Conservation (phyloP, 495 filamentous ascomycete genomes). For the Neurospora sp. region DNA sequence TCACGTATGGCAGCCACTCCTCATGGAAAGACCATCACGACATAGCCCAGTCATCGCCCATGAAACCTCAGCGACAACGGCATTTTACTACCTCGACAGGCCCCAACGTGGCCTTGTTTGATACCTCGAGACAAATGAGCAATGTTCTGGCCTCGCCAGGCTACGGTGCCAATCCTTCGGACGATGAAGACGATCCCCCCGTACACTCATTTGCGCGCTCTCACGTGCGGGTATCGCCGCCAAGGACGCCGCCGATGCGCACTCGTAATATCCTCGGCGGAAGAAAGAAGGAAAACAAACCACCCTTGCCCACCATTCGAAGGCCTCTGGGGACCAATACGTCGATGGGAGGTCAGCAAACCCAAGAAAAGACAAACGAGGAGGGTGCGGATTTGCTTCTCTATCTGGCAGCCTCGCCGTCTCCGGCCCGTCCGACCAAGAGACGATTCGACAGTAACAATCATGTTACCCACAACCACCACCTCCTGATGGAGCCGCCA, state of each 20-base stretch:
- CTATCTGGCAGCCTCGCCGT: slow-evolving; percentile 87
- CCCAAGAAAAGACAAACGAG: slow-evolving; percentile 47
- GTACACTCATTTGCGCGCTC: slow-evolving; percentile 57
- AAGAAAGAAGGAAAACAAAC: slow-evolving; percentile 12
- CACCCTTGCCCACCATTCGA: not conserved
- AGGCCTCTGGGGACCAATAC: not conserved
- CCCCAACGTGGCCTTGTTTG: slow-evolving; percentile 62
- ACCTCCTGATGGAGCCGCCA: slow-evolving; percentile 52
- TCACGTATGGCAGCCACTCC: slow-evolving; percentile 38
- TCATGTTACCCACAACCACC: not conserved
- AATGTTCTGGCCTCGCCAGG: slow-evolving; percentile 54
- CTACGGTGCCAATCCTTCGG: slow-evolving; percentile 49
- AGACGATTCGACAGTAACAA: slow-evolving; percentile 3
- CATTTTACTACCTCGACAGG: slow-evolving; percentile 52
- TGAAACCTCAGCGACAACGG: slow-evolving; percentile 52
- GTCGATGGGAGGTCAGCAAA: not conserved
- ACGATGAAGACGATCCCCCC: slow-evolving; percentile 74
- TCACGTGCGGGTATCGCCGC: slow-evolving; percentile 60
- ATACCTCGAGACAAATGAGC: slow-evolving; percentile 45
- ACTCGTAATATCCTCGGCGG: slow-evolving; percentile 36
- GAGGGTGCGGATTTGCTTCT: slow-evolving; percentile 87
- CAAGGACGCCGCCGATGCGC: slow-evolving; percentile 68
- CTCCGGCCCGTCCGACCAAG: slow-evolving; percentile 49
- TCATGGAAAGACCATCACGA: slow-evolving; percentile 68
- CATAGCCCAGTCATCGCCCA: slow-evolving; percentile 74